Conservation (phyloP, 2,329 filamentous ascomycete species). For the Phialocephala sp. region DNA sequence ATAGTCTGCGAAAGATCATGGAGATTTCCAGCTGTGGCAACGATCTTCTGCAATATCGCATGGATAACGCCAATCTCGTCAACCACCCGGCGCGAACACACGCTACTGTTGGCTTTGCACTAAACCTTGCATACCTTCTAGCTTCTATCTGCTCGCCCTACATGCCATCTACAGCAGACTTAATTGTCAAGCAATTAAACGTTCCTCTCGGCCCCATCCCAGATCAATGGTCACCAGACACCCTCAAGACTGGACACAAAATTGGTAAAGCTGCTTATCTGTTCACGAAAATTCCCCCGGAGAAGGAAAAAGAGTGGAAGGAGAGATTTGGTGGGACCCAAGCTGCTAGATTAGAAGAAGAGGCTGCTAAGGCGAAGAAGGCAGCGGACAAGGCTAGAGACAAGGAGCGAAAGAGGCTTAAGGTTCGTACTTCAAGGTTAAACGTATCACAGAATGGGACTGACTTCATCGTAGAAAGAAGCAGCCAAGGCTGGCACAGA, state of each 20-base stretch:
- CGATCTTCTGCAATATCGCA: constrained; percentile 57
- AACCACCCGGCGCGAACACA: constrained; percentile 46
- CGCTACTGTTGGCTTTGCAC: constrained; percentile 70
- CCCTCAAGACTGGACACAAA: constrained; percentile 74
- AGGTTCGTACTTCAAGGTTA: constrained; percentile 39
- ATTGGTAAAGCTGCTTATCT: constrained; percentile 81
- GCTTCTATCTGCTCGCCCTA: constrained; percentile 82
- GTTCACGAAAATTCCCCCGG: constrained; percentile 81
- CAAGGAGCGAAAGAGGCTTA: constrained; percentile 52
- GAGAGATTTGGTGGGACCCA: constrained; percentile 73
- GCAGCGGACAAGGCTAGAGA: constrained; percentile 47
- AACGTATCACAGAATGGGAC: not conserved
- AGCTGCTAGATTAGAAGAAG: constrained; percentile 70
- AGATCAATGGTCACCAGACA: constrained; percentile 65
- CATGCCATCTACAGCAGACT: constrained; percentile 78
- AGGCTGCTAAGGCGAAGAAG: constrained; percentile 59
- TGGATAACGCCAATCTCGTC: constrained; percentile 49
- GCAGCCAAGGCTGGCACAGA: constrained; percentile 1
- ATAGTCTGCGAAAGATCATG: constrained; percentile 68
- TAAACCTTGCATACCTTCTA: constrained; percentile 84
- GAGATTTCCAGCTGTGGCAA: constrained; percentile 69
- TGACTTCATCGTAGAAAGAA: constrained; percentile 30
- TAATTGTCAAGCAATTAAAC: constrained; percentile 80
- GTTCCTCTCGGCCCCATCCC: constrained; percentile 63
- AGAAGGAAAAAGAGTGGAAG: constrained; percentile 85